Conservation (phyloP, 352 stramenopile genomes). For the Blastocystis sp. region DNA sequence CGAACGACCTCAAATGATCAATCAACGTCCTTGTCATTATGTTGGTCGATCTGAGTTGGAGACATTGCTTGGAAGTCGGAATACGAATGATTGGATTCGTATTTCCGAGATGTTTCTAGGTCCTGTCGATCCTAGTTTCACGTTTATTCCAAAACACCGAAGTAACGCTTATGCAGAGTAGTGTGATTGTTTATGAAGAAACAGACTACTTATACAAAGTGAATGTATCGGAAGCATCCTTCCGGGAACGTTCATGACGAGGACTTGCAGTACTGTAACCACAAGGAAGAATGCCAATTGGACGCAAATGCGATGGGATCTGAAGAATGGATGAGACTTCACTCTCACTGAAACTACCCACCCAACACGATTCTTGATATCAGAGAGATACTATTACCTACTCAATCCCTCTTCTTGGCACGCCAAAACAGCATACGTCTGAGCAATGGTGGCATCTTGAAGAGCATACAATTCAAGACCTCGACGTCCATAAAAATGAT, state of each 20-base stretch:
- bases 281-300: not conserved
- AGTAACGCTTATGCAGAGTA: slow-evolving; percentile 84
- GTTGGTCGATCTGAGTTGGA: slow-evolving; percentile 88
- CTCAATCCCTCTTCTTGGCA: slow-evolving; percentile 12
- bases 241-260: not conserved
- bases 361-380: slow-evolving; percentile 20
- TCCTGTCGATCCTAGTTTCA: slow-evolving; percentile 83
- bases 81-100: slow-evolving; percentile 92
- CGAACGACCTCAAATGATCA: slow-evolving; percentile 94
- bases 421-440: slow-evolving; percentile 3
- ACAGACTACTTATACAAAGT: not conserved
- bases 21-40: slow-evolving; percentile 88
- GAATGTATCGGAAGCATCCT: not conserved
- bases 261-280: not conserved
- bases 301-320: not conserved
- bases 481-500: not conserved
- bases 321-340: not conserved
- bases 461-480: not conserved
- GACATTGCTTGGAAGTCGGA: slow-evolving; percentile 82
- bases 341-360: not conserved
- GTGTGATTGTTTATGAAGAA: not conserved
- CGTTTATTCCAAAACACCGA: slow-evolving; percentile 96
- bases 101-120: slow-evolving; percentile 97
- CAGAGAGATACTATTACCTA: not conserved
- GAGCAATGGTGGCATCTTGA: slow-evolving; percentile 5